Percentiles rank a stretch among this genome's conserved stretches.
These are phyloP conservation scores for Grosmannia huntii DNA, from an alignment of 2,329 filamentous ascomycete genomes.

Conservation along the genomic window DNA sequence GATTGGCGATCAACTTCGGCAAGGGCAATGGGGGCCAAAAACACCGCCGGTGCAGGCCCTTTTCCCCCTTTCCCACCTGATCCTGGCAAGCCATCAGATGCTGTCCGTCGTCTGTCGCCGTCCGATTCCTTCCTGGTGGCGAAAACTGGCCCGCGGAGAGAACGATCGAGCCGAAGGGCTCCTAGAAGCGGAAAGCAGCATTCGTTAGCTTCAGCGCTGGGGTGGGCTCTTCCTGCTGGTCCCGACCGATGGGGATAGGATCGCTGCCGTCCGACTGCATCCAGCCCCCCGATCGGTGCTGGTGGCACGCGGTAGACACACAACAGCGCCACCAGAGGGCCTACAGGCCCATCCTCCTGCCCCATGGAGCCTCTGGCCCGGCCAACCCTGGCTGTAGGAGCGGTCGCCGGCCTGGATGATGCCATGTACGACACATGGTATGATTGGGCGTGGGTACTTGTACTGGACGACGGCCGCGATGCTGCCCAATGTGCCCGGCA, in stretches of 20 bases:
- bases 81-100: no score
- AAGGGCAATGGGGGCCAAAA: no score
- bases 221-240: not conserved
- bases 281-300: not conserved
- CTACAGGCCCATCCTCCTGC: not conserved
- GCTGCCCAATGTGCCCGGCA: not conserved
- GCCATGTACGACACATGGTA: no score
- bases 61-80: no score
- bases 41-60: no score
- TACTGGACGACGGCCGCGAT: not conserved
- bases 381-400: not conserved
- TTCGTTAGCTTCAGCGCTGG: not conserved
- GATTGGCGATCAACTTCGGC: no score
- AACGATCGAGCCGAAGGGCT: not conserved
- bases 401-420: no score
- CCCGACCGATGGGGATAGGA: not conserved
- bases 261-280: not conserved
- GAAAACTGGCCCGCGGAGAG: no score
- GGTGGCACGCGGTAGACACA: no score
- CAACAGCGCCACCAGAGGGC: not conserved
- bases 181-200: not conserved
- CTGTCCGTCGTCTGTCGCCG: no score
- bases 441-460: not conserved
- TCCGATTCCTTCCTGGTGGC: no score
- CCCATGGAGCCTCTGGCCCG: not conserved